A percentile compares a stretch with the other conserved stretches of the same genome.
Conservation (phyloP, 2,329 filamentous ascomycete genomes). For the Claviceps digitariae region DNA sequence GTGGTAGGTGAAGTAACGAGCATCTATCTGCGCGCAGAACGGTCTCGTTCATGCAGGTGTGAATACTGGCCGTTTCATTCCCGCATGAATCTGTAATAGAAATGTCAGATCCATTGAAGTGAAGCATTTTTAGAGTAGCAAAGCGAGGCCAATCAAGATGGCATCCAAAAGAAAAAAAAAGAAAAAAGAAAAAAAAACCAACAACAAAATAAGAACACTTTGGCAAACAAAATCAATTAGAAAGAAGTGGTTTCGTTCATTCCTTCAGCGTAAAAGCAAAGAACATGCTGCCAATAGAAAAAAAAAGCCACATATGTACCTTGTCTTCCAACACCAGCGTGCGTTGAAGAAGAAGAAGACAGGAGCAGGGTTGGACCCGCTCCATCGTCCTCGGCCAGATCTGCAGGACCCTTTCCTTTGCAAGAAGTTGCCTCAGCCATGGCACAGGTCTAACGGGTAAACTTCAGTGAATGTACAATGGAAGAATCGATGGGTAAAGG, state of each 20-base stretch:
- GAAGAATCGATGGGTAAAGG: background rate
- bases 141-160: background rate
- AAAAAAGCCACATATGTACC: background rate
- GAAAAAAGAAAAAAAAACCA: too few relatives aligned
- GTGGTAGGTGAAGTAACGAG: constrained; percentile 45
- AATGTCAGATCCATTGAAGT: background rate
- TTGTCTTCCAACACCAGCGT: background rate
- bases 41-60: background rate
- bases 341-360: constrained; percentile 1
- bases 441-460: background rate
- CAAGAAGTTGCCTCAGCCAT: constrained; percentile 3
- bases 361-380: background rate
- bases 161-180: too few relatives aligned
- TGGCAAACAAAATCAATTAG: too few relatives aligned
- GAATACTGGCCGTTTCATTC: background rate
- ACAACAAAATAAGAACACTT: too few relatives aligned
- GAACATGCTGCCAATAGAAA: too few relatives aligned
- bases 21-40: constrained; percentile 6
- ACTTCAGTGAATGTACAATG: background rate
- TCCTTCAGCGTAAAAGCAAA: too few relatives aligned
- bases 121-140: background rate
- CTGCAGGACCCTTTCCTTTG: constrained; percentile 3
- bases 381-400: background rate
- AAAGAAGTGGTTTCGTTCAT: too few relatives aligned
- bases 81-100: background rate